These are phyloP conservation scores for Alternaria sp. DNA, from an alignment of 2,329 filamentous ascomycete species.

Conservation along the genomic window DNA sequence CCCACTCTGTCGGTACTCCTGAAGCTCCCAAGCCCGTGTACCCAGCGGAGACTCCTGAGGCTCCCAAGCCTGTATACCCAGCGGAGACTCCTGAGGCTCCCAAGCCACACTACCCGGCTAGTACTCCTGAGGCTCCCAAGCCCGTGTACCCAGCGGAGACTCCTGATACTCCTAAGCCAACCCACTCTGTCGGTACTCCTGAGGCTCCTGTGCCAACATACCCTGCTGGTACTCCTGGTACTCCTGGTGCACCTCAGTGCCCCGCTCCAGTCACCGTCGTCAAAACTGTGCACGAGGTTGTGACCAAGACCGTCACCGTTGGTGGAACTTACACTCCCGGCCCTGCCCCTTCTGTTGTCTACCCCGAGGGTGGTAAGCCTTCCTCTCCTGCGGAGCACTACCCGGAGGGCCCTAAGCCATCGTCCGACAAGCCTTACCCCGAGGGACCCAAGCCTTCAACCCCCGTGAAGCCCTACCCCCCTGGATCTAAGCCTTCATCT, in stretches of 20 bases:
- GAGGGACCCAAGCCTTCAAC: constrained; percentile 26
- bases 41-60: background rate
- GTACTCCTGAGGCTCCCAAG: background rate
- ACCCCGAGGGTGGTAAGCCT: constrained; percentile 3
- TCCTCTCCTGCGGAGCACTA: constrained; percentile 14
- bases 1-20: too few relatives aligned
- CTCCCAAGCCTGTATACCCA: constrained; percentile 1
- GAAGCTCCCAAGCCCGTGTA: constrained; percentile 3
- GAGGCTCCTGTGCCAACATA: background rate
- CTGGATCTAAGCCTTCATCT: constrained; percentile 2
- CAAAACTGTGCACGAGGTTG: constrained; percentile 26
- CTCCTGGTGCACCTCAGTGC: constrained; percentile 28
- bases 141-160: background rate
- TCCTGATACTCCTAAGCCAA: constrained; percentile 4
- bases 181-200: constrained; percentile 11
- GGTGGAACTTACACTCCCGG: constrained; percentile 8
- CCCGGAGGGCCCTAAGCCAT: constrained; percentile 19
- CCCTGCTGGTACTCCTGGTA: constrained; percentile 19
- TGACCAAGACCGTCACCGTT: constrained; percentile 43
- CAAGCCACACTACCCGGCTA: background rate
- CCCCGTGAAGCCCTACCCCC: constrained; percentile 8
- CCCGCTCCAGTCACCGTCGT: constrained; percentile 42
- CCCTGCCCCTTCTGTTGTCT: constrained; percentile 15
- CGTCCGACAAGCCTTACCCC: constrained; percentile 7
- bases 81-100: constrained; percentile 1